These are phyloP conservation scores for Colletotrichum camelliae DNA, from an alignment of 2,329 filamentous ascomycete genomes.

Conservation along the genomic window DNA sequence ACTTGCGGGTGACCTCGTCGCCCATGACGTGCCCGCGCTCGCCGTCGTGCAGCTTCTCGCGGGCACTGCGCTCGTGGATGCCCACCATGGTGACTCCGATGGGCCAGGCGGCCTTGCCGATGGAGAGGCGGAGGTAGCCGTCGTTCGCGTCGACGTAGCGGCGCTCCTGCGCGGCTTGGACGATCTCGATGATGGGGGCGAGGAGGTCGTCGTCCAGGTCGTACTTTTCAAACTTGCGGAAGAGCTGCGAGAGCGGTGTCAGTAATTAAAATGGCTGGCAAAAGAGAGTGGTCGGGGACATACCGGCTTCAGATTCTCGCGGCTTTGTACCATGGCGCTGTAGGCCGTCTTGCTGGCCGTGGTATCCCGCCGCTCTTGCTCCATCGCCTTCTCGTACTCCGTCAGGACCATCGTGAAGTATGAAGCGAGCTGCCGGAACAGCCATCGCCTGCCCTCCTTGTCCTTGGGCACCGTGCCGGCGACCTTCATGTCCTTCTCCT, in stretches of 20 bases:
- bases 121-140: constrained; percentile 89
- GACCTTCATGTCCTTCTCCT: constrained; percentile 90
- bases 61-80: constrained; percentile 94
- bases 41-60: constrained; percentile 92
- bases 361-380: constrained; percentile 67
- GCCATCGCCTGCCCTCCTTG: constrained; percentile 67
- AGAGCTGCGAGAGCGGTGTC: constrained; percentile 58
- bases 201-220: constrained; percentile 82
- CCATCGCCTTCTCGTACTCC: constrained; percentile 84
- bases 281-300: constrained; percentile 26
- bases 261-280: not conserved
- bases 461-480: constrained; percentile 66
- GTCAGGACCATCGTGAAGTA: constrained; percentile 97
- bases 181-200: constrained; percentile 87
- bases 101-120: constrained; percentile 97
- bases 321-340: constrained; percentile 84
- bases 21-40: constrained; percentile 95
- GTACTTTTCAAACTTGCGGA: constrained; percentile 84
- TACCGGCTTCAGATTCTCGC: constrained; percentile 83
- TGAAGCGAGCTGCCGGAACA: constrained; percentile 87
- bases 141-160: constrained; percentile 97
- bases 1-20: constrained; percentile 94
- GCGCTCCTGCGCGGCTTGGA: constrained; percentile 85
- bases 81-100: constrained; percentile 99
- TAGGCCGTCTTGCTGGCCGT: constrained; percentile 82